Base-by-base conservation (phyloP, 257 asterid genomes). In the Henckelia pumila region DNA sequence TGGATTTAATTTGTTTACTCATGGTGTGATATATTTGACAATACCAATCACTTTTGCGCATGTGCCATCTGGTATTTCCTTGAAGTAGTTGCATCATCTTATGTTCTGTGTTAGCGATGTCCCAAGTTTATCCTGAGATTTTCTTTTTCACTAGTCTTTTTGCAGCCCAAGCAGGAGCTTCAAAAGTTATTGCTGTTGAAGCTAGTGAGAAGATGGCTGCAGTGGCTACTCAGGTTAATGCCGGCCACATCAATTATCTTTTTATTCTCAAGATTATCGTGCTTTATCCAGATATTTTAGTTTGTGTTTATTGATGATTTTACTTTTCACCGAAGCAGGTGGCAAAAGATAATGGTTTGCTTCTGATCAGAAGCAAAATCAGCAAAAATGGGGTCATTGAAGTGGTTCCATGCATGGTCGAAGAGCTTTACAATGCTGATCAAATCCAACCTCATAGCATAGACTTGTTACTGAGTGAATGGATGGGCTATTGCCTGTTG, bases 401-500 rank as follows among this genome's bases (percentile, higher is more conserved):
- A 74, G 95, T 93, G 65, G 86, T 85, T 78, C 94, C 83, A 19
- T 85, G 94, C 69, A 93, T 93, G 98, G 87, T 93, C 68, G 98
- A 92, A 77, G 97, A 89, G 75, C 84, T 89, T 23, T 79, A 70
- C 25, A 74, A 69, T 59, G 78, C 75, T 62, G 52, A 69, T 21
- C 75, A 76, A 10, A 77, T 90, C 75, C 74, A 73, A 73, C 86
- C 89, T 67, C 88, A 81, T 59, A 86, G 92, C 52, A 84, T 93
- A 67, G 98, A 93, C 67, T 89, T 93, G 63, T 74, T 93, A 61
- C 21, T 93, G 69, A 93, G 98, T 68, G 97, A 93, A 76, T 93
- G 98, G 98, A 93, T 90, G 98, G 98, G 98, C 52, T 93, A 90
- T 81, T 90, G 96, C 86, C 86, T 93, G 64, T 96, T 88, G 58